phyloP scores from a whole-genome alignment of 2,329 filamentous ascomycete species.

The Alternaria burnsii region DNA sequence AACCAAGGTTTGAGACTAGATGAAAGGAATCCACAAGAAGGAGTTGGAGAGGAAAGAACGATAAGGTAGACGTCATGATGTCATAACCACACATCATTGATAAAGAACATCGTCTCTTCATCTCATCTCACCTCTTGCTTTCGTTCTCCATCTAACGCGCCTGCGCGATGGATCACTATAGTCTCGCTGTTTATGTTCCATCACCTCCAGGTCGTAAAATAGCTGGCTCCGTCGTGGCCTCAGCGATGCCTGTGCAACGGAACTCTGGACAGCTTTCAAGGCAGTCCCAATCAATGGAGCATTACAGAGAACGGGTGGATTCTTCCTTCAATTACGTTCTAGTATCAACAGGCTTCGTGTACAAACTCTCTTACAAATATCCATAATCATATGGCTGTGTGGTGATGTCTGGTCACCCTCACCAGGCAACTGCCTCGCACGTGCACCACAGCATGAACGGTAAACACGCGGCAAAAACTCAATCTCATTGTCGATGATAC shows the following conservation, averaged over 20 bases:
- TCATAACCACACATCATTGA: background rate
- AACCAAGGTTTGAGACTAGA: too few species aligned
- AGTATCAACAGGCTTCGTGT: background rate
- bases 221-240: background rate
- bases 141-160: rapidly evolving
- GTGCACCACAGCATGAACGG: background rate
- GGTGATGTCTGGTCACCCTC: background rate
- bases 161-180: background rate
- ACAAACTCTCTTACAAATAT: background rate
- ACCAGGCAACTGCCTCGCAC: background rate
- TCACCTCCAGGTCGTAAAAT: background rate
- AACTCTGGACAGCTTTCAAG: background rate
- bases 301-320: background rate
- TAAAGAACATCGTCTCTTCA: background rate
- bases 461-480: background rate
- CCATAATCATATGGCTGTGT: background rate
- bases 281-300: background rate
- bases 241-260: background rate
- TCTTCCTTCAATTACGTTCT: background rate
- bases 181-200: rapidly evolving
- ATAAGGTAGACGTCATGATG: background rate
- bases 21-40: background rate
- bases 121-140: background rate
- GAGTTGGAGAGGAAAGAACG: background rate
- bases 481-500: background rate